Percentiles rank a stretch among this genome's conserved stretches.
phyloP scores from a whole-genome alignment of 2,329 filamentous ascomycete genomes.

The Lachnellula willkommii region DNA sequence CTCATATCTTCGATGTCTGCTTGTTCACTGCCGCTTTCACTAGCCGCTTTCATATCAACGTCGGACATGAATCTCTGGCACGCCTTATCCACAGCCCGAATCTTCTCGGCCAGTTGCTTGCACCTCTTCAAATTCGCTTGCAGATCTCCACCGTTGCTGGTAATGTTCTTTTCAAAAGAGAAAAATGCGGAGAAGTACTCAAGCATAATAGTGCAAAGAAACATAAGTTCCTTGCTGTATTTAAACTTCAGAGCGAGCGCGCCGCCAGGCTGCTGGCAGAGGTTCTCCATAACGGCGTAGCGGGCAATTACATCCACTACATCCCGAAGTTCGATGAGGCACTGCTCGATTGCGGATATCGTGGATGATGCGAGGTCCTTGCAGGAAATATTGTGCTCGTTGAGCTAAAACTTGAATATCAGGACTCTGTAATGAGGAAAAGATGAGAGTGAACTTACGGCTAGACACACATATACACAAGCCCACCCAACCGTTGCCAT shows the following conservation, averaged over 20 bases:
- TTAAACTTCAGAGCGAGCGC: constrained; percentile 10
- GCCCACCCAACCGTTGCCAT: constrained; percentile 15
- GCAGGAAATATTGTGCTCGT: neutral
- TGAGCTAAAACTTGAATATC: neutral
- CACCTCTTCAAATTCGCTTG: neutral
- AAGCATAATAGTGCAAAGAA: constrained; percentile 10
- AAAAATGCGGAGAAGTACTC: constrained; percentile 6
- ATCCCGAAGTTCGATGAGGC: constrained; percentile 8
- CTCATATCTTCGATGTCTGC: constrained; percentile 4
- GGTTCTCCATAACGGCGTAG: constrained; percentile 22
- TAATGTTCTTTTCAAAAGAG: neutral
- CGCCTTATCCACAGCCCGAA: constrained; percentile 6
- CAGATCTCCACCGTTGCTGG: neutral
- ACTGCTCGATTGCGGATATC: neutral
- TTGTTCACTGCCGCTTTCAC: constrained; percentile 3
- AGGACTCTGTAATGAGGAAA: neutral
- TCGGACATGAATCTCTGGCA: constrained; percentile 10
- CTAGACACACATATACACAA: constrained; percentile 9
- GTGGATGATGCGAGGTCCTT: neutral
- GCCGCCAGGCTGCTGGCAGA: constrained; percentile 12
- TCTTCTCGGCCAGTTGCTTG: neutral
- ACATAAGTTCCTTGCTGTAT: constrained; percentile 7
- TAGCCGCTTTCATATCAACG: constrained; percentile 4
- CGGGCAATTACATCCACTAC: constrained; percentile 17
- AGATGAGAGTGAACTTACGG: constrained; percentile 1